Evolutionary conservation across 768 basidiomycete genomes (phyloP), one percentile per base, ranked within the genome.

Genomic region (Phallus indusiatus): DNA sequence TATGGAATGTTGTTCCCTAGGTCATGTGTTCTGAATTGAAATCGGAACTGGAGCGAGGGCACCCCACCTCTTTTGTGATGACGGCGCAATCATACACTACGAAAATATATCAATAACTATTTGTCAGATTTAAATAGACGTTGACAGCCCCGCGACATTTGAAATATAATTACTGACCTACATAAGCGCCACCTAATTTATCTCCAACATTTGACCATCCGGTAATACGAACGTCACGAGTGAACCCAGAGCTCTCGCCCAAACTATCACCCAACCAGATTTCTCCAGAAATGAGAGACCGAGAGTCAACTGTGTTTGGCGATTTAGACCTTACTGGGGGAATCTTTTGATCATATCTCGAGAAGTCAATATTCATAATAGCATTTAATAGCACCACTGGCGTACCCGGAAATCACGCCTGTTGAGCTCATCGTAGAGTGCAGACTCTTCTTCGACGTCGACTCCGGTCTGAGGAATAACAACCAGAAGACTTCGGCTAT

Each of bases 181-280:
- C 73, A 65, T 88, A 88, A 0, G 83, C 85, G 0, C 79, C 77
- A n/a, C 80, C 79, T 0, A 75, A 74, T 46, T 75, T 76, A 64
- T 87, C 86, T 0, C 86, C 86, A 7, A 89, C 86, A 62, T 76
- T 82, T 17, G 81, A 84, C 86, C 86, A 88, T 0, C 86, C 87
- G 10, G 73, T 74, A 18, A 88, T 83, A 53, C 74, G 74, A 3
- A 88, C 85, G 66, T 82, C 80, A 54, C 81, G 77, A 3, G 87
- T 81, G 64, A 89, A 88, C 1, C 78, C 74, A 0, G 68, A 66
- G 52, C 78, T 79, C 56, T 76, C 74, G 0, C 81, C 81, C 0
- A 74, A 75, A 59, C 81, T 81, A 61, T 88, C 85, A 0, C 76
- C 80, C 8, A 88, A 74, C 78, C 82, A 88, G 22, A 88, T 89